Base-by-base conservation (phyloP, 1,139 yeast species). In the Maudiozyma humilis region DNA sequence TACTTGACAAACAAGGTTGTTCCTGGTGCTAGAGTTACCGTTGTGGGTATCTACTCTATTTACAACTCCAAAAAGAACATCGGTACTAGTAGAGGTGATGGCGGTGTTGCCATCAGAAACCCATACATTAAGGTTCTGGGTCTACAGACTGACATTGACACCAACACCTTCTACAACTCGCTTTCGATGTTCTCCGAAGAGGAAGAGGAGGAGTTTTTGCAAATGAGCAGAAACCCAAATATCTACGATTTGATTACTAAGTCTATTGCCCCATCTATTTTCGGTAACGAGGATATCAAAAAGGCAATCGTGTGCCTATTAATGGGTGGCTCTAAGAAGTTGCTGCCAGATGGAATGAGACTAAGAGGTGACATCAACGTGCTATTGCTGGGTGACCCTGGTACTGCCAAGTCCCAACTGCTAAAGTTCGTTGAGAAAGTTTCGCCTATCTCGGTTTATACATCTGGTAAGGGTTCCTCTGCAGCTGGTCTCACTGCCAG, bases 401-500 rank as follows among this genome's bases (percentile, higher is more conserved):
- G 98, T 71, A 91, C 98, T 18, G 97, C 98, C 42, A 91, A 91
- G 63, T 91, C 98, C 12, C 99, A 91, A 69, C 69, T 91, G 49
- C 74, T 91, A 57, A 91, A 93, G 63, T 91, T 89, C 56, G 97
- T 88, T 18, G 97, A 91, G 61, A 89, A 91, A 60, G 88, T 86
- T 17, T 79, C 96, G 6, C 98, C 98, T 3, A 88, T 91, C 50
- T 79, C 97, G 1, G 91, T 91, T 36, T 91, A 91, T 63, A 91
- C 99, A 1, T 88, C 97, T 0, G 99, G 99, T 70, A 91, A 91
- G 62, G 99, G 99, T 57, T 91, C 98, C 0, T 89, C 97, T 17
- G 99, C 99, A 2, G 99, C 97, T 4, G 99, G 99, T 78, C 75
- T 91, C 65, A 91, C 99, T 1, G 98, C 98, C 0, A 84, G 95